phyloP scores from a whole-genome alignment of 495 filamentous ascomycete genomes.

The Penicillium herquei region DNA sequence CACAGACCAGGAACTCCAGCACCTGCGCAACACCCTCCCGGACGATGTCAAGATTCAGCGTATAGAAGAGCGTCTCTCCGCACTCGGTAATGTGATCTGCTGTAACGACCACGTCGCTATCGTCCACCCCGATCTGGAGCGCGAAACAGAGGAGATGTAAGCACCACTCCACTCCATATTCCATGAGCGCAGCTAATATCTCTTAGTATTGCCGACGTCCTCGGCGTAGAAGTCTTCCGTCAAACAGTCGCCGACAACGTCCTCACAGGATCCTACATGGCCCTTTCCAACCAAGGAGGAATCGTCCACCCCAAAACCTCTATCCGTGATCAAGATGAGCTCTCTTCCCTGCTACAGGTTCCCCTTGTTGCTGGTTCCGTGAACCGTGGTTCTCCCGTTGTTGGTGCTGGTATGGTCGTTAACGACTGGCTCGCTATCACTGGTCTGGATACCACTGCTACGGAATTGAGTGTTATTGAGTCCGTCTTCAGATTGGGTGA shows the following conservation, averaged over 20 bases:
- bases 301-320: slow-evolving; percentile 96
- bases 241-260: slow-evolving; percentile 98
- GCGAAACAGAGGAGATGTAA: slow-evolving; percentile 88
- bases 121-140: slow-evolving; percentile 94
- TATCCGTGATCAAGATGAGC: slow-evolving; percentile 96
- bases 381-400: slow-evolving; percentile 89
- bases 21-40: slow-evolving; percentile 89
- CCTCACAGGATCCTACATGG: slow-evolving; percentile 92
- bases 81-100: slow-evolving; percentile 95
- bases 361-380: slow-evolving; percentile 91
- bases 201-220: slow-evolving; percentile 77
- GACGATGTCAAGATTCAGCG: slow-evolving; percentile 88
- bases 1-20: slow-evolving; percentile 96
- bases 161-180: too few relatives aligned
- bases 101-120: slow-evolving; percentile 95
- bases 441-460: slow-evolving; percentile 92
- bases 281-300: slow-evolving; percentile 92
- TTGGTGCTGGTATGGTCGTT: slow-evolving; percentile 97
- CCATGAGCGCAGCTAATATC: too few relatives aligned
- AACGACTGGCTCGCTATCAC: slow-evolving; percentile 99
- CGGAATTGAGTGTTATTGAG: slow-evolving; percentile 93
- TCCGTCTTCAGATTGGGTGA: slow-evolving; percentile 92
- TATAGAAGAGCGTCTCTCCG: slow-evolving; percentile 95
- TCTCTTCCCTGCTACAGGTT: slow-evolving; percentile 89
- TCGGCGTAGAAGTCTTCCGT: slow-evolving; percentile 97